phyloP scores from a whole-genome alignment of 2,329 filamentous ascomycete species.

The Hymenoscyphus albidus region DNA sequence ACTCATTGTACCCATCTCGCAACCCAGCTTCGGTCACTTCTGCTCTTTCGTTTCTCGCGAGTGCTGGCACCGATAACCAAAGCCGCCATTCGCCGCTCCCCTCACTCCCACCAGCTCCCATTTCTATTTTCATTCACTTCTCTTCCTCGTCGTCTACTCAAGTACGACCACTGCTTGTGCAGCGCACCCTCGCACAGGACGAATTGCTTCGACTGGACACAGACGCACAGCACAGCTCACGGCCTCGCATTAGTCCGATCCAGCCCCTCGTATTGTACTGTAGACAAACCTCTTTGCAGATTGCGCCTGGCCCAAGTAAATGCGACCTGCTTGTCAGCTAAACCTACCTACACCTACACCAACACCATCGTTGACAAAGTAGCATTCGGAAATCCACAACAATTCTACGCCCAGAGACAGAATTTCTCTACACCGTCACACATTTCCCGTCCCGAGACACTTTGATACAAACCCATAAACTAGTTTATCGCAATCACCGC shows the following conservation, averaged over 20 bases:
- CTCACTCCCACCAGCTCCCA: slow-evolving; percentile 4
- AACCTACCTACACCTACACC: not conserved
- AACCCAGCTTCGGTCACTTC: not conserved
- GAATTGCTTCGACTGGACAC: slow-evolving; percentile 1
- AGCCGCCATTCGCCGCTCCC: slow-evolving; percentile 4
- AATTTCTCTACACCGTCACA: not conserved
- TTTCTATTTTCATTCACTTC: slow-evolving; percentile 10
- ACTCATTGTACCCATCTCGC: slow-evolving; percentile 1
- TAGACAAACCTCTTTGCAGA: not conserved
- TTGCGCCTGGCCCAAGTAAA: not conserved
- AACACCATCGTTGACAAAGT: not conserved
- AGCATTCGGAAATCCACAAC: not conserved
- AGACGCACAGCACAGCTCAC: not conserved
- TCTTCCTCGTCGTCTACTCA: not conserved
- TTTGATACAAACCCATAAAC: not conserved
- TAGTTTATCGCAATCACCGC: not conserved
- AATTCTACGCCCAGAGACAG: not conserved
- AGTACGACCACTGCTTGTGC: not conserved
- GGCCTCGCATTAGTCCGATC: not conserved
- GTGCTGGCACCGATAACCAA: not conserved
- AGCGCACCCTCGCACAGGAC: slow-evolving; percentile 1
- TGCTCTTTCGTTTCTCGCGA: not conserved
- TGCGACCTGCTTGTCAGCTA: not conserved
- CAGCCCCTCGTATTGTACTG: not conserved
- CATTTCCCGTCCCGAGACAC: not conserved